Evolutionary conservation across 306 rosid genomes (phyloP).

Genomic region (Cucumis cinereus): DNA sequence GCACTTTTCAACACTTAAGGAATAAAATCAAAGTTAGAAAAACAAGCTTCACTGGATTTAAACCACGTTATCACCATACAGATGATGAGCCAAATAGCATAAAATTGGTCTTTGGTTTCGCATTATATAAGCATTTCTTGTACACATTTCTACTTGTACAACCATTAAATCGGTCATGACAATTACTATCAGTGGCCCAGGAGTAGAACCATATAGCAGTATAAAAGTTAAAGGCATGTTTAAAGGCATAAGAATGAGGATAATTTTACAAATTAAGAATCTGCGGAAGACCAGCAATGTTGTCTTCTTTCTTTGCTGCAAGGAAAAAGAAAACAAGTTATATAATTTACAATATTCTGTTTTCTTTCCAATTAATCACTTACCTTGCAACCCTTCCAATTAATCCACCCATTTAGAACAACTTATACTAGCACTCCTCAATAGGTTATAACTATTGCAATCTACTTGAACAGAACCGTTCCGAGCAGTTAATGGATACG

Average conservation of each 20-base stretch:
- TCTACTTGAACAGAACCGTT: slow-evolving; percentile 19
- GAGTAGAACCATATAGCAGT: background rate
- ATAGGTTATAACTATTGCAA: slow-evolving; percentile 16
- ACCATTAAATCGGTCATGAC: background rate
- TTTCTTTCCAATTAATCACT: background rate
- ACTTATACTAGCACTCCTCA: slow-evolving; percentile 30
- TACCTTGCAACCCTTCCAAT: slow-evolving; percentile 15
- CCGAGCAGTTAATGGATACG: slow-evolving; percentile 15
- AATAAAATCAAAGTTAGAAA: background rate
- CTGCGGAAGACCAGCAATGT: background rate
- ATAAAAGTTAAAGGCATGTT: background rate
- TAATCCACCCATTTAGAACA: slow-evolving; percentile 30
- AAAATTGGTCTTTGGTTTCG: background rate
- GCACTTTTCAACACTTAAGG: background rate
- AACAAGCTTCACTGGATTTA: background rate
- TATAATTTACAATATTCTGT: background rate
- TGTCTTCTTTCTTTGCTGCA: slow-evolving; percentile 17
- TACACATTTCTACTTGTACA: background rate
- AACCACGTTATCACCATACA: background rate
- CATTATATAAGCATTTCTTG: background rate
- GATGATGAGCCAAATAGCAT: background rate
- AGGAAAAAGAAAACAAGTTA: slow-evolving; percentile 7
- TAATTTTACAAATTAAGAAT: background rate
- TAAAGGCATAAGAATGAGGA: background rate
- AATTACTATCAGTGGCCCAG: background rate